Percentiles rank a stretch among this genome's conserved stretches.
Conservation (phyloP, 2,329 filamentous ascomycete genomes). For the Beauveria rudraprayagi region DNA sequence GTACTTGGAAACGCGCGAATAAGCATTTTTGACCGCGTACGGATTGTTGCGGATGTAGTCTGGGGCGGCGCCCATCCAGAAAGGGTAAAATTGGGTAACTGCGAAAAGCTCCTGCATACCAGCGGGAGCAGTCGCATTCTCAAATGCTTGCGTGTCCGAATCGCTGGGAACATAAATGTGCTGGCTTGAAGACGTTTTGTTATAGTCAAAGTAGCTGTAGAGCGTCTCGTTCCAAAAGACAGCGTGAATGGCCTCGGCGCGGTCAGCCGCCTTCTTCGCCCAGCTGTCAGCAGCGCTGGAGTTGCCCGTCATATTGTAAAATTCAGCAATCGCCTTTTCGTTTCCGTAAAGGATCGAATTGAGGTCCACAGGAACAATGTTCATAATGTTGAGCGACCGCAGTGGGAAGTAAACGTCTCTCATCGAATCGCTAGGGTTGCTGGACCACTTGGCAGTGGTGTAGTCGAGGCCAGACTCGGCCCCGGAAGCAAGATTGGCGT, state of each 20-base stretch:
- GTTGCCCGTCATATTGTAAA: conserved; percentile 45
- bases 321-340: conserved; percentile 49
- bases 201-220: conserved; percentile 62
- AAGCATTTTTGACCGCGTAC: conserved; percentile 46
- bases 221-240: conserved; percentile 58
- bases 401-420: conserved; percentile 57
- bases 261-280: conserved; percentile 38
- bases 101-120: conserved; percentile 51
- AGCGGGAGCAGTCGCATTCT: conserved; percentile 36
- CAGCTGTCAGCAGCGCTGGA: conserved; percentile 40
- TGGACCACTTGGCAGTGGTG: conserved; percentile 45
- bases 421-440: conserved; percentile 48
- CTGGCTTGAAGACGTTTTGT: conserved; percentile 50
- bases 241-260: conserved; percentile 54
- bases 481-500: conserved; percentile 55
- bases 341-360: conserved; percentile 62
- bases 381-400: conserved; percentile 51
- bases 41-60: conserved; percentile 49
- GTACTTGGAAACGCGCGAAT: conserved; percentile 42
- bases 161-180: conserved; percentile 46
- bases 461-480: conserved; percentile 64
- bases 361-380: conserved; percentile 55
- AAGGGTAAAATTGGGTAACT: conserved; percentile 56
- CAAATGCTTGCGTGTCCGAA: conserved; percentile 26
- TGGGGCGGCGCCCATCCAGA: conserved; percentile 60